Evolutionary conservation across 208 protist genomes (phyloP).

Genomic region (Trypanosoma avium): DNA sequence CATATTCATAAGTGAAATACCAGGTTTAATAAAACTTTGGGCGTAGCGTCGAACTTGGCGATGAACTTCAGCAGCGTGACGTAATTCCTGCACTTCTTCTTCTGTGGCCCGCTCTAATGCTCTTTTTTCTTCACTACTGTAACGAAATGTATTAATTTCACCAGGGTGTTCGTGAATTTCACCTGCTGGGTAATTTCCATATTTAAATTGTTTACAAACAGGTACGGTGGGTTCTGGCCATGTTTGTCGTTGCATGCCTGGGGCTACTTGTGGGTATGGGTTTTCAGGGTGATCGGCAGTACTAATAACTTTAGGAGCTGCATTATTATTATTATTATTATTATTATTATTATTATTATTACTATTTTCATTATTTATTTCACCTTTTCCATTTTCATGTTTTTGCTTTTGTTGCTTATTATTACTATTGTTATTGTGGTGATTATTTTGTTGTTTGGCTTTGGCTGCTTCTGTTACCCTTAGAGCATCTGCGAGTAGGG

Average conservation of each 20-base stretch:
- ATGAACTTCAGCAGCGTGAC: conserved; percentile 90
- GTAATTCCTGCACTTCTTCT: conserved; percentile 83
- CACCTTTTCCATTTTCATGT: conserved; percentile 14
- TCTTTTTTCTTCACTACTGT: conserved; percentile 91
- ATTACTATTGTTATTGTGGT: conserved; percentile 43
- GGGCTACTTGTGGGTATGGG: conserved; percentile 54
- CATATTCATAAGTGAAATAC: conserved; percentile 91
- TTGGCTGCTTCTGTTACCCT: conserved; percentile 48
- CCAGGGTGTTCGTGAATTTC: conserved; percentile 88
- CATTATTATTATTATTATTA: conserved; percentile 38
- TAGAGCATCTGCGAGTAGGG: conserved; percentile 63
- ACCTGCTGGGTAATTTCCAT: conserved; percentile 74
- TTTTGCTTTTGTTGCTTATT: conserved; percentile 23
- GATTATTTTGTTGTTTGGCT: conserved; percentile 16
- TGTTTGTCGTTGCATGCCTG: conserved; percentile 73
- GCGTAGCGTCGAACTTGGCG: conserved; percentile 91
- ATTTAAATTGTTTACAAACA: conserved; percentile 81
- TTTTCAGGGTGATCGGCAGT: conserved; percentile 79
- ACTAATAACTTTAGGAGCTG: conserved; percentile 36
- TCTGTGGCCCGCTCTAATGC: conserved; percentile 77
- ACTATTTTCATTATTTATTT: not conserved
- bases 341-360: conserved; percentile 32
- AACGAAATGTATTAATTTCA: conserved; percentile 90
- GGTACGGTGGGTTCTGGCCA: conserved; percentile 94
- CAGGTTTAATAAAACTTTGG: conserved; percentile 91